These are phyloP conservation scores for Penicillium daleae DNA, from an alignment of 495 filamentous ascomycete genomes.

Conservation along the genomic window DNA sequence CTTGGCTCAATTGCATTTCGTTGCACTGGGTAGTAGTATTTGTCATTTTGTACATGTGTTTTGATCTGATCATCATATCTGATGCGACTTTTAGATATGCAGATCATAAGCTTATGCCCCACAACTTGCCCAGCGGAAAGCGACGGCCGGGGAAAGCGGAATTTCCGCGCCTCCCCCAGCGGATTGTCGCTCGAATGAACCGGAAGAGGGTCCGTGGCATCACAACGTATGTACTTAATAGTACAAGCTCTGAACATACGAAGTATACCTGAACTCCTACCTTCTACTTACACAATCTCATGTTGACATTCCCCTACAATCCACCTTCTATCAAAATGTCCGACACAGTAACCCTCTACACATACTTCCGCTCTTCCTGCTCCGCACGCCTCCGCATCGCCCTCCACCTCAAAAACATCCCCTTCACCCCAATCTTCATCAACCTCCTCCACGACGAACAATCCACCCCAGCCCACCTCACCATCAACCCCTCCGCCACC, in stretches of 20 bases:
- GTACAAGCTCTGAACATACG: not conserved
- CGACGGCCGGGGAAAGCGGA: slow-evolving; percentile 6
- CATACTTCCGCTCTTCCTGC: slow-evolving; percentile 60
- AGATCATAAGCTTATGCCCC: not conserved
- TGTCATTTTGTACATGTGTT: not conserved
- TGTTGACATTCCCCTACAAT: not conserved
- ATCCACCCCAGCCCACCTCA: slow-evolving; percentile 31
- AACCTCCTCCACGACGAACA: slow-evolving; percentile 54
- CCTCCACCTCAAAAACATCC: slow-evolving; percentile 49
- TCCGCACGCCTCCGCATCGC: slow-evolving; percentile 58
- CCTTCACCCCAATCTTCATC: slow-evolving; percentile 45
- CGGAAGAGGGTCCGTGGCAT: slow-evolving; percentile 1
- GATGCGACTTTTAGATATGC: not conserved
- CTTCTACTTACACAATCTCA: not conserved
- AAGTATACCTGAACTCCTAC: not conserved
- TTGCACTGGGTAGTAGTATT: not conserved
- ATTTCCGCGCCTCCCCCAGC: slow-evolving; percentile 8
- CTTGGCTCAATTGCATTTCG: not conserved
- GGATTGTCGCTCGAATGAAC: not conserved
- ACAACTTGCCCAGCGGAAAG: not conserved
- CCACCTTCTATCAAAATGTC: slow-evolving; percentile 26
- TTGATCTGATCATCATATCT: not conserved
- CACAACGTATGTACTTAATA: not conserved
- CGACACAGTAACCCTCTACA: slow-evolving; percentile 47
- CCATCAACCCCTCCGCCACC: slow-evolving; percentile 52